Percentiles rank a stretch among this genome's conserved stretches.
Conservation (phyloP, 1,284 basidiomycete genomes). For the Marasmius fiardii region DNA sequence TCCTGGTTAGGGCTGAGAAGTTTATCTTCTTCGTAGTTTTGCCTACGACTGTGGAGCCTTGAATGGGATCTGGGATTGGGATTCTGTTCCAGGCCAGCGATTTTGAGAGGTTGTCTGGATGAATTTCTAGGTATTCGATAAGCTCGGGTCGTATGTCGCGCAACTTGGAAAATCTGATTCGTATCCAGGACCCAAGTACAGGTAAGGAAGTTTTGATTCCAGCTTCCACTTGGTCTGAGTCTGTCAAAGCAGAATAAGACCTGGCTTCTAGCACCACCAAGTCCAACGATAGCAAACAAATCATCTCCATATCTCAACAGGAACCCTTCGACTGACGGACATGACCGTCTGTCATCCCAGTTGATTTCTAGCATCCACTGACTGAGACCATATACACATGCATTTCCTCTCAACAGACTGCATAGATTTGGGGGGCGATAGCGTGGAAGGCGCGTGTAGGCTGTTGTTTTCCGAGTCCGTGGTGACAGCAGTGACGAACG, state of each 20-base stretch:
- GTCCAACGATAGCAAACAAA: background rate
- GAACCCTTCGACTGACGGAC: background rate
- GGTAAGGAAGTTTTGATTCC: too few species aligned
- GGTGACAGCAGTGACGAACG: too few species aligned
- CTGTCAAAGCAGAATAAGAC: too few species aligned
- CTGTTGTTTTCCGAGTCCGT: too few species aligned
- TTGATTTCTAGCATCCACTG: background rate
- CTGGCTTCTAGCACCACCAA: too few species aligned
- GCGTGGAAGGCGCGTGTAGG: too few species aligned
- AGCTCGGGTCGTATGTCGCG: background rate
- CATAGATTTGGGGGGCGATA: too few species aligned
- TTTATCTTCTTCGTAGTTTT: background rate
- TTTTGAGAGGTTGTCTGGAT: background rate
- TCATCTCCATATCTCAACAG: background rate
- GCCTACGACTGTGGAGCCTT: background rate
- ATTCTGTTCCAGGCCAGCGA: background rate
- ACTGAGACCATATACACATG: too few species aligned
- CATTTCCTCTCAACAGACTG: too few species aligned
- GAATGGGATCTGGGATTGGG: background rate
- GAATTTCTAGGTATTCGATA: background rate
- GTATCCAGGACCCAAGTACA: background rate
- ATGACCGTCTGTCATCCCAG: background rate
- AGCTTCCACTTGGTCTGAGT: too few species aligned
- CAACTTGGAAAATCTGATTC: background rate
- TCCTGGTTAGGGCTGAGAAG: background rate